A percentile compares a stretch with the other conserved stretches of the same genome.
phyloP scores from a whole-genome alignment of 1,284 basidiomycete species.

The Xanthoconium separans region DNA sequence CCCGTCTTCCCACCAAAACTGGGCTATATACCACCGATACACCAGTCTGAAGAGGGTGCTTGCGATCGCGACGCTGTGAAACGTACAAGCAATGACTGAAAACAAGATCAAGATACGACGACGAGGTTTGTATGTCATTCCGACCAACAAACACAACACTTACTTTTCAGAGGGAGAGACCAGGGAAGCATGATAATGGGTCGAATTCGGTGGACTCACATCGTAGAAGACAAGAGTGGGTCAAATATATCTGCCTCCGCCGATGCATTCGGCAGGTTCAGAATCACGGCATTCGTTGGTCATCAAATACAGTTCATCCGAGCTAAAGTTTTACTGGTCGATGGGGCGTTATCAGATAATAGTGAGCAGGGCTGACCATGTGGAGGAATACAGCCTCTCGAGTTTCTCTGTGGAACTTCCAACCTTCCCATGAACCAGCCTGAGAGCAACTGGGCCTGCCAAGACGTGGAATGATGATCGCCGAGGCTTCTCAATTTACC shows the following conservation, averaged over 20 bases:
- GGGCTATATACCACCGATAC: slow-evolving; percentile 17
- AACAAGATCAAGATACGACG: neutral
- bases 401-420: neutral
- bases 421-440: neutral
- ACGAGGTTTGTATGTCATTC: neutral
- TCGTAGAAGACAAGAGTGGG: neutral
- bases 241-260: slow-evolving; percentile 7
- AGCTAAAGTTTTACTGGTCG: neutral
- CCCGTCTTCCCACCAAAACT: slow-evolving; percentile 31
- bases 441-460: no score
- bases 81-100: slow-evolving; percentile 13
- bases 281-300: slow-evolving; percentile 8
- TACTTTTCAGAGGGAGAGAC: slow-evolving; percentile 19
- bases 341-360: neutral
- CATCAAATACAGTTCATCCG: neutral
- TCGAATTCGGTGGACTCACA: neutral
- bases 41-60: slow-evolving; percentile 24
- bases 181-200: slow-evolving; percentile 5
- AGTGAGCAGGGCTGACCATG: neutral
- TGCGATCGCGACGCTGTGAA: slow-evolving; percentile 26
- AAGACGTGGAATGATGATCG: neutral
- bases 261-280: neutral
- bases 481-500: neutral
- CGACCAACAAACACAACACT: neutral
- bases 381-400: neutral